Base-by-base conservation (phyloP, 768 basidiomycete genomes). In the Termitomyces heimii region DNA sequence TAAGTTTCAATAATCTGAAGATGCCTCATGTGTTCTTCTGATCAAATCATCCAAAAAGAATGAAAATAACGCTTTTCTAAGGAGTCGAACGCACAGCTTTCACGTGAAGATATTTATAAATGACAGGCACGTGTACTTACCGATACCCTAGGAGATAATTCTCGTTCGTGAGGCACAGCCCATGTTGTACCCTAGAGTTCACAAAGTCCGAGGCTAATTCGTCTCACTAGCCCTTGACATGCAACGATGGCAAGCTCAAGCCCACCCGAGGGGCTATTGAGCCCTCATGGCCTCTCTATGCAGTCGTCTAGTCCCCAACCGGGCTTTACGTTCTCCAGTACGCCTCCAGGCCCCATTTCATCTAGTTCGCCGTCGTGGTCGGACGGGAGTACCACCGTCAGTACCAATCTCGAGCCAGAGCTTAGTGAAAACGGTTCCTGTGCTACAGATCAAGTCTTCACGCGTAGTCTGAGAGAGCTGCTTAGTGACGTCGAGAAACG, bases 321-420 rank as follows among this genome's bases (percentile, higher is more conserved):
- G 20, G 26, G 2, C 26, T 52, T 39, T 24, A 52, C 51, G 13
- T 52, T 40, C 51, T 52, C 51, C 9, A 52, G 51, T 3, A 52
- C 51, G 18, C 51, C 39, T 13, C 51, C 51, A 39, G 12, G 12
- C 12, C 53, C 53, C 20, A 18, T 54, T 14, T 54, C 53, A 26
- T 54, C 53, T 0, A 54, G 53, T 22, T 54, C 53, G 4, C 53
- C 53, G 18, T 54, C 42, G 42, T 54, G 53, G 42, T 54, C 53
- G 8, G 53, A 53, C 4, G 53, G n/a, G 28, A 43, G 40, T 9
- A 43, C 40, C 14, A 44, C 31, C 20, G 31, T 32, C 16, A 53
- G 39, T 20, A 24, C 50, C 24, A 42, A 16, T 14, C 20, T 28
- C 53, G 39, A 10, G 3, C 28, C 43, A 7, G 29, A 31, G 12